Percentiles rank a stretch among this genome's conserved stretches.
These are phyloP conservation scores for Psilocybe subaeruginosa DNA, from an alignment of 768 basidiomycete species.

Conservation along the genomic window DNA sequence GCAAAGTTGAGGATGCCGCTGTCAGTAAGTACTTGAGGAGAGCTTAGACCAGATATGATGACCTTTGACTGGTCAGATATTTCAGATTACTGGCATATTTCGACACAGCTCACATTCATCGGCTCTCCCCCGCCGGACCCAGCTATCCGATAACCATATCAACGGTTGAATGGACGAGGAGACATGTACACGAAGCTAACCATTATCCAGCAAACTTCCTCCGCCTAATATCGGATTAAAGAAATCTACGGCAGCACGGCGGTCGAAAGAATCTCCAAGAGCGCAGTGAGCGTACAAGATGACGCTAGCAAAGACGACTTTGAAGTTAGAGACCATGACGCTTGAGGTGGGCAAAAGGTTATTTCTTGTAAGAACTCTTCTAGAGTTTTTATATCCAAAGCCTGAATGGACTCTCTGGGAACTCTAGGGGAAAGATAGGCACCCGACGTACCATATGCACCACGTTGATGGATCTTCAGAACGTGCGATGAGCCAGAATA, in stretches of 20 bases:
- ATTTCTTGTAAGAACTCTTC: no score
- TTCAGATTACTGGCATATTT: constrained; percentile 41
- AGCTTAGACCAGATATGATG: constrained; percentile 69
- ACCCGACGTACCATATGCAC: background rate
- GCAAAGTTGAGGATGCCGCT: constrained; percentile 62
- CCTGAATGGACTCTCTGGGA: background rate
- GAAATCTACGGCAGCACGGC: constrained; percentile 31
- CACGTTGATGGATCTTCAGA: background rate
- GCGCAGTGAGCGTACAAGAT: constrained; percentile 6
- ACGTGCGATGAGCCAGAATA: background rate
- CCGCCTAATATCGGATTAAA: constrained; percentile 51
- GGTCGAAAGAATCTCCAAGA: constrained; percentile 12
- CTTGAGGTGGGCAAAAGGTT: background rate
- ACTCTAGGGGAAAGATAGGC: background rate
- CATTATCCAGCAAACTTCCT: constrained; percentile 70
- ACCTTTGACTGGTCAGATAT: constrained; percentile 33
- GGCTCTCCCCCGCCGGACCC: constrained; percentile 59
- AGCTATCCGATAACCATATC: constrained; percentile 22
- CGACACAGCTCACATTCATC: constrained; percentile 16
- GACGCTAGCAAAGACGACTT: constrained; percentile 1
- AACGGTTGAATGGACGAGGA: background rate
- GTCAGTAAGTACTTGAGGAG: constrained; percentile 56
- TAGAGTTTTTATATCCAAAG: background rate
- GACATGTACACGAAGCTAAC: constrained; percentile 15
- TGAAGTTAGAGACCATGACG: constrained; percentile 13